These are phyloP conservation scores for Neodidymelliopsis sp. DNA, from an alignment of 2,329 filamentous ascomycete genomes.

Conservation along the genomic window DNA sequence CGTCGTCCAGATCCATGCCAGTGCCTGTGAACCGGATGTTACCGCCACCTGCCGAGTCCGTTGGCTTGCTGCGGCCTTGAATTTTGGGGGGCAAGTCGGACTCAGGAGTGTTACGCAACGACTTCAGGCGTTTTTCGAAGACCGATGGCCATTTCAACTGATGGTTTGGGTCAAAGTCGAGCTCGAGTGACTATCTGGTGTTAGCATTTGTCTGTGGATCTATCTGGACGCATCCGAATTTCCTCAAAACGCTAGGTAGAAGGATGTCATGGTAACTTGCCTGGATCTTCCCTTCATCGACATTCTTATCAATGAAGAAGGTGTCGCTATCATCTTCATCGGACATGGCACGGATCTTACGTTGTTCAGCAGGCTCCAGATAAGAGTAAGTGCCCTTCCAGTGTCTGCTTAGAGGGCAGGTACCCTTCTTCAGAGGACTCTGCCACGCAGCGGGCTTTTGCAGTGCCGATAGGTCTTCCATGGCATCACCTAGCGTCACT, in stretches of 20 bases:
- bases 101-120: constrained; percentile 35
- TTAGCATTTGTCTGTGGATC: no score
- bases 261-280: constrained; percentile 23
- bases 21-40: constrained; percentile 49
- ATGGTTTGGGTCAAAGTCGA: constrained; percentile 38
- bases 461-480: constrained; percentile 43
- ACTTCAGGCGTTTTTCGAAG: constrained; percentile 53
- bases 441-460: constrained; percentile 56
- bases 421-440: constrained; percentile 44
- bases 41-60: neutral
- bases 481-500: constrained; percentile 48
- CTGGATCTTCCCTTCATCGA: constrained; percentile 40
- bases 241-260: no score
- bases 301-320: constrained; percentile 42
- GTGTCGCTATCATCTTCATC: constrained; percentile 29
- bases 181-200: constrained; percentile 38
- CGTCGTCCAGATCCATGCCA: constrained; percentile 48
- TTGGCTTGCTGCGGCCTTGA: constrained; percentile 18
- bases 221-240: no score
- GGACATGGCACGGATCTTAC: constrained; percentile 22
- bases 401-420: constrained; percentile 48
- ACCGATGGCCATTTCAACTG: constrained; percentile 44
- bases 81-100: constrained; percentile 11
- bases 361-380: constrained; percentile 36
- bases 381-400: constrained; percentile 62